Evolutionary conservation across 331 rosid genomes (phyloP).

Genomic region (Malus hybrid): DNA sequence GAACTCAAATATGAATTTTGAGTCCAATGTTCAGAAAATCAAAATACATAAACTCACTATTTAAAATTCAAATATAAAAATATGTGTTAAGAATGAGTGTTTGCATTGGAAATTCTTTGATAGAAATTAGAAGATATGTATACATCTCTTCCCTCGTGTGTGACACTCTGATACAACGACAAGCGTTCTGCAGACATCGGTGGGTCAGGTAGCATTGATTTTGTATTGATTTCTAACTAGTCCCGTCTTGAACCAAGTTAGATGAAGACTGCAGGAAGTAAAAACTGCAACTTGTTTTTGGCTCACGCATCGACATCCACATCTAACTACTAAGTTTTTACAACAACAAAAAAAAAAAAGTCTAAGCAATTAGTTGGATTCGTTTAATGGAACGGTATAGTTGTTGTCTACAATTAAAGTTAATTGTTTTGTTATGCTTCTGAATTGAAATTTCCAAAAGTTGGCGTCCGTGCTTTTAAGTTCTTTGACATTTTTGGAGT

Average conservation of each 20-base stretch:
- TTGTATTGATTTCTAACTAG: not conserved
- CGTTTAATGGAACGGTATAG: not conserved
- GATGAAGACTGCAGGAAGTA: not conserved
- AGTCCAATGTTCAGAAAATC: no score
- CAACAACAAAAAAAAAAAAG: not conserved
- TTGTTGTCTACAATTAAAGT: not conserved
- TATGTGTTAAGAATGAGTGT: no score
- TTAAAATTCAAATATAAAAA: no score
- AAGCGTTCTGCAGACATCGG: no score
- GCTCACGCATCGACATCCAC: not conserved
- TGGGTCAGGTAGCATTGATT: not conserved
- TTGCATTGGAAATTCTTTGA: no score
- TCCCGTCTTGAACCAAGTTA: not conserved
- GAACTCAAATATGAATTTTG: no score
- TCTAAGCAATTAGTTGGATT: not conserved
- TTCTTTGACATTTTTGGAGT: not conserved
- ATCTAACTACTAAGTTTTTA: not conserved
- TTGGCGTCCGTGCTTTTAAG: no score
- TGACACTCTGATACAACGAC: no score
- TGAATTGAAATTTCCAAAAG: no score
- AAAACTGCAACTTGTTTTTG: not conserved
- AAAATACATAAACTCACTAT: no score
- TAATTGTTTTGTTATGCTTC: not conserved
- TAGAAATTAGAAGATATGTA: no score
- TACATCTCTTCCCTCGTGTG: no score